phyloP scores from a whole-genome alignment of 176 grass and related monocot genomes.

The Oryza meyeriana region DNA sequence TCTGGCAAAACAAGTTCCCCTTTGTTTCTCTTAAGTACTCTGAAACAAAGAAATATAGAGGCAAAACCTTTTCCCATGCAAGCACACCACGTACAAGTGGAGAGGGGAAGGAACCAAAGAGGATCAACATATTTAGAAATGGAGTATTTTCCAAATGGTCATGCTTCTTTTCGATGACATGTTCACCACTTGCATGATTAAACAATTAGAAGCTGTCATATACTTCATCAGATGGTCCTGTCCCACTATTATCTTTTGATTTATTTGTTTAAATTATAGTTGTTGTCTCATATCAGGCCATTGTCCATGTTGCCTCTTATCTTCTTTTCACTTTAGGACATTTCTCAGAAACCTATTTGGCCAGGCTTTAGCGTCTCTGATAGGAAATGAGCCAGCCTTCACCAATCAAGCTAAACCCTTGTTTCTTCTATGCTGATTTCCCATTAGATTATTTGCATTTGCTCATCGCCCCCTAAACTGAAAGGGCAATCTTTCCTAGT shows the following conservation, averaged over 20 bases:
- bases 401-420: conserved; percentile 35
- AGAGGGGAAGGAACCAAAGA: conserved; percentile 14
- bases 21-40: conserved; percentile 18
- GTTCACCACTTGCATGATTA: conserved; percentile 45
- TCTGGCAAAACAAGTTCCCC: conserved; percentile 1
- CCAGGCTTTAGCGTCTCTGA: conserved; percentile 16
- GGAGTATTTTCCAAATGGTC: conserved; percentile 21
- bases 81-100: conserved; percentile 26
- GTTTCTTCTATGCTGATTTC: conserved; percentile 45
- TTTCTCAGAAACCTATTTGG: conserved; percentile 27
- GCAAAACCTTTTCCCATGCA: conserved; percentile 31
- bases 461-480: conserved; percentile 20
- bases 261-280: conserved; percentile 48
- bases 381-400: conserved; percentile 21
- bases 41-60: conserved; percentile 23
- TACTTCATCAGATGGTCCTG: conserved; percentile 41
- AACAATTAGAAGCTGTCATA: conserved; percentile 34
- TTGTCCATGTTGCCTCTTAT: conserved; percentile 34
- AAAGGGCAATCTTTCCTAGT: conserved; percentile 32
- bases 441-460: conserved; percentile 33
- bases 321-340: conserved; percentile 34
- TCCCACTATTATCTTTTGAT: conserved; percentile 38
- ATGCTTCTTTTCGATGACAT: conserved; percentile 36
- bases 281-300: conserved; percentile 34
- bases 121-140: conserved; percentile 23